Conservation (phyloP, 139 green algal genomes). For the Choricystis sp. region DNA sequence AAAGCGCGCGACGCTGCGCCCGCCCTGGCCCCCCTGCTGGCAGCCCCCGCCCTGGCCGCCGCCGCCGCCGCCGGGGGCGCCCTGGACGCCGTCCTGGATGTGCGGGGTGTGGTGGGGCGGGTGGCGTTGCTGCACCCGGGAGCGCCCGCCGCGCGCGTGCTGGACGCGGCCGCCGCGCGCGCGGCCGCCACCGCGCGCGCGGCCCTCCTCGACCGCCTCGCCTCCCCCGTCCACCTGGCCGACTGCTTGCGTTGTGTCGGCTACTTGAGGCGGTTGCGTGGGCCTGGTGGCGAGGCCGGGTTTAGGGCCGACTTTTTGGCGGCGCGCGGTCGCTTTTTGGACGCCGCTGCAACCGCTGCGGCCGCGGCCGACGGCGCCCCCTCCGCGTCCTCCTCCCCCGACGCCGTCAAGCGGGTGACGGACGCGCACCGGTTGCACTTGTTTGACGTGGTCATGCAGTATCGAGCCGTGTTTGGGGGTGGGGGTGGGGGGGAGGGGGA, state of each 20-base stretch:
- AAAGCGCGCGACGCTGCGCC: background rate
- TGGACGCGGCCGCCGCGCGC: background rate
- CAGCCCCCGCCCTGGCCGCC: background rate
- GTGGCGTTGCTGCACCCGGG: background rate
- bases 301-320: constrained; percentile 27
- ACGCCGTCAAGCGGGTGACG: constrained; percentile 72
- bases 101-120: background rate
- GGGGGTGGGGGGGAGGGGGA: constrained; percentile 7
- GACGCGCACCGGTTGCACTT: constrained; percentile 90
- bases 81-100: background rate
- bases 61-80: background rate
- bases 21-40: background rate
- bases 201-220: background rate
- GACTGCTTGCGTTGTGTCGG: background rate
- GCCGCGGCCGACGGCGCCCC: too few species aligned
- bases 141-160: too few species aligned
- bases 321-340: constrained; percentile 58
- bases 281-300: too few species aligned
- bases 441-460: constrained; percentile 99
- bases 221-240: background rate
- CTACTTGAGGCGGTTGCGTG: constrained; percentile 18
- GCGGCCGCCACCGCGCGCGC: too few species aligned
- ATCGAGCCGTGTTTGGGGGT: constrained; percentile 89
- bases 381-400: background rate
- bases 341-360: too few species aligned